phyloP scores from a whole-genome alignment of 257 asterid species.

The Anisodus acutangulus region DNA sequence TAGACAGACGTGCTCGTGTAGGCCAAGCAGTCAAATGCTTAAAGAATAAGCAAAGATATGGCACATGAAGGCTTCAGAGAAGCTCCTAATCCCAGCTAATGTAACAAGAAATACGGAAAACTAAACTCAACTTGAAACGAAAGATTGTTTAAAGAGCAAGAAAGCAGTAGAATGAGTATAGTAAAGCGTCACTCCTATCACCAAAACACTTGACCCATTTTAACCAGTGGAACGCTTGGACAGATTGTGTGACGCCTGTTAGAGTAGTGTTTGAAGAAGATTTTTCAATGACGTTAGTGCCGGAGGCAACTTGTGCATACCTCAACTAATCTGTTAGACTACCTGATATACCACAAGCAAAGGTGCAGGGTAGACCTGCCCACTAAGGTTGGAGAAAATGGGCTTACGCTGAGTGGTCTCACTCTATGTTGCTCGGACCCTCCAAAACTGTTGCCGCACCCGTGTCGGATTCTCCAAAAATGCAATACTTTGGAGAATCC shows the following conservation, averaged over 20 bases:
- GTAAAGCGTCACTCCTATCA: neutral
- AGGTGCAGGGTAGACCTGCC: conserved; percentile 9
- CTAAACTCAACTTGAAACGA: neutral
- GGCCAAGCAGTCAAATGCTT: conserved; percentile 19
- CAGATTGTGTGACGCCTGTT: neutral
- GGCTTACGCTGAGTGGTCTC: neutral
- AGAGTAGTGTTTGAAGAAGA: neutral
- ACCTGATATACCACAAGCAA: neutral
- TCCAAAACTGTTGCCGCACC: no score
- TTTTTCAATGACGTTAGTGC: neutral
- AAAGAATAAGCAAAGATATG: neutral
- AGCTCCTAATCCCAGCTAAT: conserved; percentile 12
- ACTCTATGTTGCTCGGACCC: neutral
- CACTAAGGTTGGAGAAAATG: neutral
- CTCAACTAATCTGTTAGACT: neutral
- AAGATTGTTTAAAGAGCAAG: conserved; percentile 10
- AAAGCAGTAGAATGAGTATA: neutral
- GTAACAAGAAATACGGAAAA: neutral
- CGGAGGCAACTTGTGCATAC: neutral
- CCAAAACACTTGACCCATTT: neutral
- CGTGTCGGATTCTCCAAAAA: no score
- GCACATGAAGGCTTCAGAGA: neutral
- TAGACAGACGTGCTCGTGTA: neutral
- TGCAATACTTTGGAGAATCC: no score
- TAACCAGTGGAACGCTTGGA: conserved; percentile 6